Conservation (phyloP, 768 basidiomycete genomes). For the Tremella mesenterica region DNA sequence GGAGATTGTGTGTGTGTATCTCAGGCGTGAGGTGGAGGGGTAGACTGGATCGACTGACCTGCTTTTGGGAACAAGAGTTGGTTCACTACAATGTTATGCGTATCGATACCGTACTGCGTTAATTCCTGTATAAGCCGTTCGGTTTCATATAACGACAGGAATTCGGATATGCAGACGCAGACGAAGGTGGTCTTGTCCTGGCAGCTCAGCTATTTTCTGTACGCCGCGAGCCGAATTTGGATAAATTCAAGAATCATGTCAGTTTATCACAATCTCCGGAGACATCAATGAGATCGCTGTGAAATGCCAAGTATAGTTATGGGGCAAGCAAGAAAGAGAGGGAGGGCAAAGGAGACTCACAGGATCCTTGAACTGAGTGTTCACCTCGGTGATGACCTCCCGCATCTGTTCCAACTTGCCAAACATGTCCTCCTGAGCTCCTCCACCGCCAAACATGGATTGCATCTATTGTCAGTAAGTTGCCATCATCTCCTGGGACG, state of each 20-base stretch:
- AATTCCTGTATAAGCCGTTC: slow-evolving; percentile 95
- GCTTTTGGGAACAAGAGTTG: slow-evolving; percentile 89
- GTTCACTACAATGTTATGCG: slow-evolving; percentile 97
- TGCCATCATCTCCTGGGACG: too few relatives aligned
- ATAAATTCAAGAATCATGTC: background rate
- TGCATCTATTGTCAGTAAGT: slow-evolving; percentile 65
- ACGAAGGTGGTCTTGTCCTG: slow-evolving; percentile 98
- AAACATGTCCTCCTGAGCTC: slow-evolving; percentile 96
- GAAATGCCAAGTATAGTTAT: background rate
- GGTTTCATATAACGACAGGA: slow-evolving; percentile 95
- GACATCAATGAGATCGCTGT: background rate
- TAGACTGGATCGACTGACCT: slow-evolving; percentile 50
- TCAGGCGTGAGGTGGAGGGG: background rate
- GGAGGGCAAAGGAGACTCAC: slow-evolving; percentile 49
- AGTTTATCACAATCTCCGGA: background rate
- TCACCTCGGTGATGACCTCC: slow-evolving; percentile 93
- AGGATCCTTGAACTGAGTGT: slow-evolving; percentile 98
- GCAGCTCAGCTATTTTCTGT: background rate
- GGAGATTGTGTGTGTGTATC: too few relatives aligned
- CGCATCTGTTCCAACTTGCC: slow-evolving; percentile 96
- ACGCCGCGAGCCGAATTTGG: background rate
- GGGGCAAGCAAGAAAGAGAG: too few relatives aligned
- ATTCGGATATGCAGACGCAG: slow-evolving; percentile 97
- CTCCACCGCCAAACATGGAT: slow-evolving; percentile 88
- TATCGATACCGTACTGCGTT: slow-evolving; percentile 68